A percentile compares a stretch with the other conserved stretches of the same genome.
Evolutionary conservation across 345 rosid genomes (phyloP).

Genomic region (Eucalyptus polybractea): DNA sequence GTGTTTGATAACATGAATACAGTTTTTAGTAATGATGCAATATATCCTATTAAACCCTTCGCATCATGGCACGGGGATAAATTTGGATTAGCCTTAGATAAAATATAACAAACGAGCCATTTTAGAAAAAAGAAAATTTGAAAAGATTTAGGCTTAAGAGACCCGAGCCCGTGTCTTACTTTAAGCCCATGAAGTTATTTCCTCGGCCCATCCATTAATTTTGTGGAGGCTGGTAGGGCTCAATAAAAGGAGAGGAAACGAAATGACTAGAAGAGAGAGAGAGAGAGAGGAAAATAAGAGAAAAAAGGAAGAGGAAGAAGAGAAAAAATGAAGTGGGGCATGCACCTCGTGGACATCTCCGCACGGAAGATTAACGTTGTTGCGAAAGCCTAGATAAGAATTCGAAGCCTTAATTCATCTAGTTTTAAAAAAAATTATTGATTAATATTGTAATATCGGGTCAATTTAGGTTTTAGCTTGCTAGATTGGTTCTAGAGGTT

Average conservation of each 20-base stretch:
- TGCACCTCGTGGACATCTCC: not conserved
- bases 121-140: not conserved
- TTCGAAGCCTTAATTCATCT: not conserved
- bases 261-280: not conserved
- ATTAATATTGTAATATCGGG: no score
- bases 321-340: not conserved
- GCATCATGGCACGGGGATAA: not conserved
- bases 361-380: not conserved
- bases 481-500: not conserved
- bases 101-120: not conserved
- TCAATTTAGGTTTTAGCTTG: rapidly evolving
- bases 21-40: not conserved
- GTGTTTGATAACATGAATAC: not conserved
- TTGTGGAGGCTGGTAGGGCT: not conserved
- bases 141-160: not conserved
- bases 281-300: no score
- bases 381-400: no score
- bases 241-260: not conserved
- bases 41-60: not conserved
- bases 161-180: not conserved
- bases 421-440: no score
- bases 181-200: not conserved
- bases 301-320: not conserved
- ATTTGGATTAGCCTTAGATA: not conserved
- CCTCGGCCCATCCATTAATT: not conserved